A percentile compares a stretch with the other conserved stretches of the same genome.
Evolutionary conservation across 805 yeast genomes (phyloP).

Genomic region (Zygoascus tannicola): DNA sequence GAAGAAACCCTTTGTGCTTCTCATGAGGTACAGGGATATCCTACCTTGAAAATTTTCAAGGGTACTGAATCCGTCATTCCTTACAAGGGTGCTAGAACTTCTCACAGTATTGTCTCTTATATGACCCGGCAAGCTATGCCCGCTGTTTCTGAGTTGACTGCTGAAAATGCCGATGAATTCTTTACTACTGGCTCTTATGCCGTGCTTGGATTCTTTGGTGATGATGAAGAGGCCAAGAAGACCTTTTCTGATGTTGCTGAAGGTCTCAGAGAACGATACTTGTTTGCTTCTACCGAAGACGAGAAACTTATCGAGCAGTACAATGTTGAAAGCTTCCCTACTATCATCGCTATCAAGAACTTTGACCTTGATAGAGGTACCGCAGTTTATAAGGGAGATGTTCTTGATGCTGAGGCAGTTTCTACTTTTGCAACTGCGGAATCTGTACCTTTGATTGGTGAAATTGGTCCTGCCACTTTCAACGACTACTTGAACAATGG

Average conservation of each 20-base stretch:
- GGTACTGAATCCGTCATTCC: constrained; percentile 36
- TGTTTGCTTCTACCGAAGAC: constrained; percentile 45
- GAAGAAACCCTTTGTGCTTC: constrained; percentile 61
- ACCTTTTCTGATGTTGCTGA: constrained; percentile 60
- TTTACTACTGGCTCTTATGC: constrained; percentile 33
- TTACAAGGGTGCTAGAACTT: constrained; percentile 78
- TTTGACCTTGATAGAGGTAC: constrained; percentile 28
- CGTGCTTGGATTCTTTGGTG: constrained; percentile 50
- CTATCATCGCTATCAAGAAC: constrained; percentile 38
- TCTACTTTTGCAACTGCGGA: constrained; percentile 47
- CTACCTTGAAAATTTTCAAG: constrained; percentile 67
- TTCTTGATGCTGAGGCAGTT: constrained; percentile 32
- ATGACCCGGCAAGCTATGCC: constrained; percentile 81
- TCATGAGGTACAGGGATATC: constrained; percentile 67
- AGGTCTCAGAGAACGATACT: constrained; percentile 49
- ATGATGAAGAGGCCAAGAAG: constrained; percentile 35
- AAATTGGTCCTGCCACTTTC: constrained; percentile 74
- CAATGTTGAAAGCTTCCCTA: constrained; percentile 34
- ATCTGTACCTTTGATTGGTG: constrained; percentile 77
- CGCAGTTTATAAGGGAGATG: constrained; percentile 23
- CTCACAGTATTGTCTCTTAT: constrained; percentile 66
- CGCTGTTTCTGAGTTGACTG: constrained; percentile 46
- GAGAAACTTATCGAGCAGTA: constrained; percentile 33
- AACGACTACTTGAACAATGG: constrained; percentile 60
- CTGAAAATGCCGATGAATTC: constrained; percentile 43